These are phyloP conservation scores for Pichia occidentalis DNA, from an alignment of 805 yeast species.

Conservation along the genomic window DNA sequence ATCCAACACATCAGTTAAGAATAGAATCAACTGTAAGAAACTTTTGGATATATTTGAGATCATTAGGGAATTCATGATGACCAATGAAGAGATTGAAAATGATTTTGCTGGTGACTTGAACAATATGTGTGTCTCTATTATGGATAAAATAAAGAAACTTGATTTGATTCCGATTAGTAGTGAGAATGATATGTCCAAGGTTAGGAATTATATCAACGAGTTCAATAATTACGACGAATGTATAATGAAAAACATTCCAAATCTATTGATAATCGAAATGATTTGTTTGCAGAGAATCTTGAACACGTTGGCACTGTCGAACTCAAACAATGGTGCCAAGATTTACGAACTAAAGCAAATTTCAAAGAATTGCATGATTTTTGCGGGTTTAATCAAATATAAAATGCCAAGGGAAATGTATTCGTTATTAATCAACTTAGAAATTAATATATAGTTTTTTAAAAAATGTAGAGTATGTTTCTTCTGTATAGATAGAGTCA, in stretches of 20 bases:
- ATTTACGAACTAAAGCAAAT: slow-evolving; percentile 48
- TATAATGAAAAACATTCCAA: slow-evolving; percentile 73
- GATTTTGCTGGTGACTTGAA: slow-evolving; percentile 2
- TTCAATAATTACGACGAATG: slow-evolving; percentile 59
- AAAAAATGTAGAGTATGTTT: too few relatives aligned
- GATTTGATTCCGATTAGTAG: slow-evolving; percentile 58
- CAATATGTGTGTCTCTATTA: slow-evolving; percentile 31
- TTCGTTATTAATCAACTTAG: slow-evolving; percentile 60
- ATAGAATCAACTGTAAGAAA: slow-evolving; percentile 58
- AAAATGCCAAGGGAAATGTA: slow-evolving; percentile 86
- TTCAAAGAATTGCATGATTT: slow-evolving; percentile 86
- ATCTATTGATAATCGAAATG: slow-evolving; percentile 75
- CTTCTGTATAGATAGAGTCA: too few relatives aligned
- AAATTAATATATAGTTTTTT: slow-evolving; percentile 30
- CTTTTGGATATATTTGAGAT: slow-evolving; percentile 64
- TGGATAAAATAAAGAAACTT: slow-evolving; percentile 40
- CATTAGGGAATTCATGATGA: slow-evolving; percentile 45
- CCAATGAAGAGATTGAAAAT: slow-evolving; percentile 56
- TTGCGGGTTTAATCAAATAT: slow-evolving; percentile 91
- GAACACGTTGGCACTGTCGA: slow-evolving; percentile 29
- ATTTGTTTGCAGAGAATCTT: slow-evolving; percentile 55
- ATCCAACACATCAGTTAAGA: slow-evolving; percentile 44
- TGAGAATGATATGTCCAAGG: slow-evolving; percentile 44
- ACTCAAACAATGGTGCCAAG: slow-evolving; percentile 49
- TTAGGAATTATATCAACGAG: slow-evolving; percentile 63